phyloP scores from a whole-genome alignment of 179 eudicot genomes.

The Silene vulgaris region DNA sequence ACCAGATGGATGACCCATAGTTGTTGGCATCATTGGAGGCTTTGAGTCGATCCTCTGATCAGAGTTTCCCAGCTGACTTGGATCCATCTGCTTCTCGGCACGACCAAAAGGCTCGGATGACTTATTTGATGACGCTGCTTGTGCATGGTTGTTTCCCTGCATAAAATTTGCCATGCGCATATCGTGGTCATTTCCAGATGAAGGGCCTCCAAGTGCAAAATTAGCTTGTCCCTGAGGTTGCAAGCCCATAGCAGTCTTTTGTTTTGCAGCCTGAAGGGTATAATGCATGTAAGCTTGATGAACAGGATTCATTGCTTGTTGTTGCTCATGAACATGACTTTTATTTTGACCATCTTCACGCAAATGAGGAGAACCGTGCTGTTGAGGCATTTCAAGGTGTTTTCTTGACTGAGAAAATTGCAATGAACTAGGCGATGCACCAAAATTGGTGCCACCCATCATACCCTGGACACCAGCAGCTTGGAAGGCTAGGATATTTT shows the following conservation, averaged over 20 bases:
- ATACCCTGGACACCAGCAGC: constrained; percentile 57
- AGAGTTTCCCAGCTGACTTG: constrained; percentile 36
- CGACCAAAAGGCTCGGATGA: constrained; percentile 49
- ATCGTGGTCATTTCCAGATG: constrained; percentile 57
- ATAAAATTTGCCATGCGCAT: constrained; percentile 40
- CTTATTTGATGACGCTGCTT: constrained; percentile 54
- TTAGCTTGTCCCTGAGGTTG: constrained; percentile 65
- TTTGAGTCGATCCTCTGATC: constrained; percentile 58
- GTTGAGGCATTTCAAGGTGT: constrained; percentile 50
- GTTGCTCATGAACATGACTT: constrained; percentile 68
- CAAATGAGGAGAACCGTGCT: constrained; percentile 52
- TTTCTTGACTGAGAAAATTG: constrained; percentile 67
- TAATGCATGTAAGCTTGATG: constrained; percentile 88
- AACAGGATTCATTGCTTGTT: constrained; percentile 54
- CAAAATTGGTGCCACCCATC: constrained; percentile 55
- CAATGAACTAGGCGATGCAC: constrained; percentile 45
- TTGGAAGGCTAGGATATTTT: constrained; percentile 60
- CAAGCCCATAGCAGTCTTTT: constrained; percentile 50
- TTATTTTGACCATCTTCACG: constrained; percentile 66
- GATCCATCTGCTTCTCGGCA: constrained; percentile 53
- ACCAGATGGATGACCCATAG: constrained; percentile 49
- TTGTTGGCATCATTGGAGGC: constrained; percentile 42
- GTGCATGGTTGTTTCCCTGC: constrained; percentile 60
- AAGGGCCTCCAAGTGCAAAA: constrained; percentile 49
- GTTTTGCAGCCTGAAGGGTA: constrained; percentile 69